Conservation (phyloP, 306 rosid genomes). For the Acmispon strigosus region DNA sequence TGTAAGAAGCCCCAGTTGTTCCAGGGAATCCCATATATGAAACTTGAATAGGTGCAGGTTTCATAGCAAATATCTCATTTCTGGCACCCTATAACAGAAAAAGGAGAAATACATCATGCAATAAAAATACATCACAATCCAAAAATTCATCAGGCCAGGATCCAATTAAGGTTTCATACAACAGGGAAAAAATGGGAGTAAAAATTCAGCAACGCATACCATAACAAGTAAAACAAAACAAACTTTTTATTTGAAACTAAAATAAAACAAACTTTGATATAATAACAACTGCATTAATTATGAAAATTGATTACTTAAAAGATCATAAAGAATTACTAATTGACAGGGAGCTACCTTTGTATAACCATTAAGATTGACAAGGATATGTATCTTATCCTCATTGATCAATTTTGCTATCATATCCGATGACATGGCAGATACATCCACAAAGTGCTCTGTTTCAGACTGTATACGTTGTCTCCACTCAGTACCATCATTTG, state of each 20-base stretch:
- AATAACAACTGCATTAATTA: not conserved
- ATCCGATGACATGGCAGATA: conserved; percentile 87
- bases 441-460: conserved; percentile 88
- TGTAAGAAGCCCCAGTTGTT: conserved; percentile 88
- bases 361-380: conserved; percentile 94
- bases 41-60: conserved; percentile 98
- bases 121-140: conserved; percentile 8
- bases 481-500: conserved; percentile 94
- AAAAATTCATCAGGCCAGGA: not conserved
- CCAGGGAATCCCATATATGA: conserved; percentile 99
- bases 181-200: no score
- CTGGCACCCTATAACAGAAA: conserved; percentile 74
- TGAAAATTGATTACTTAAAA: not conserved
- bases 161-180: not conserved
- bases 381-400: conserved; percentile 76
- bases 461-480: conserved; percentile 88
- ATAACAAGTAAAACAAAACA: no score
- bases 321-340: not conserved
- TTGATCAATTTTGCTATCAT: conserved; percentile 82
- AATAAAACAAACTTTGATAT: no score
- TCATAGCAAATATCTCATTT: conserved; percentile 89
- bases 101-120: not conserved
- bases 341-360: conserved; percentile 57
- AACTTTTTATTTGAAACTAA: no score
- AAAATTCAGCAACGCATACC: no score